Conservation (phyloP, 2,329 filamentous ascomycete genomes). For the Arthrobotrys conoides region DNA sequence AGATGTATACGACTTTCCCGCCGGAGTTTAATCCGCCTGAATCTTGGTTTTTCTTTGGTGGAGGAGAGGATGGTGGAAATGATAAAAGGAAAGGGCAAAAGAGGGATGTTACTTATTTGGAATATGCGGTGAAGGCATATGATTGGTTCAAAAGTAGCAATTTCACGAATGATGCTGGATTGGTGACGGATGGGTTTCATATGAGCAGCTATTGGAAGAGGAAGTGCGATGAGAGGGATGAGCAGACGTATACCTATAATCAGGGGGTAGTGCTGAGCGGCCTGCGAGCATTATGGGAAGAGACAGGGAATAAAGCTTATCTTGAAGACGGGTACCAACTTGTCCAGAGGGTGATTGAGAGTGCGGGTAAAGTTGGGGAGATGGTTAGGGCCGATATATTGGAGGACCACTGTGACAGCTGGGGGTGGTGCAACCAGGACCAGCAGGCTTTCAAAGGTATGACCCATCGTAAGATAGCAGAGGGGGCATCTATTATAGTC, state of each 20-base stretch:
- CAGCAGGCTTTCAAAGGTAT: constrained; percentile 84
- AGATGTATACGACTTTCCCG: constrained; percentile 91
- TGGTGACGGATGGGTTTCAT: constrained; percentile 92
- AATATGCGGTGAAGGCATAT: constrained; percentile 83
- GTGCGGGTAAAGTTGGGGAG: constrained; percentile 59
- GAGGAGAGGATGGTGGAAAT: constrained; percentile 26
- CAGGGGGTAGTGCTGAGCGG: constrained; percentile 91
- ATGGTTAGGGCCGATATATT: constrained; percentile 77
- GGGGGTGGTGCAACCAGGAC: constrained; percentile 82
- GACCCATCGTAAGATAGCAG: not conserved
- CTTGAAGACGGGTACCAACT: constrained; percentile 84
- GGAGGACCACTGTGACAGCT: constrained; percentile 85
- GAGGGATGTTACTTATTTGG: constrained; percentile 76
- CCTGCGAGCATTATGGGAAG: constrained; percentile 82
- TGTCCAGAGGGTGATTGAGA: constrained; percentile 69
- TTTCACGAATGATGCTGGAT: constrained; percentile 82
- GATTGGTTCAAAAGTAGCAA: constrained; percentile 82
- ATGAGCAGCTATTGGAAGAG: constrained; percentile 76
- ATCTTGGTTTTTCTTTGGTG: constrained; percentile 15
- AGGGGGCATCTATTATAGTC: no score
- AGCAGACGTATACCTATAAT: constrained; percentile 96
- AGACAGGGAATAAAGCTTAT: constrained; percentile 79
- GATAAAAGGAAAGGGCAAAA: constrained; percentile 56
- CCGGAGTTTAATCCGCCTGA: constrained; percentile 47
- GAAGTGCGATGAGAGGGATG: constrained; percentile 83